phyloP scores from a whole-genome alignment of 2,329 filamentous ascomycete genomes.

The Elsinoe perseae region DNA sequence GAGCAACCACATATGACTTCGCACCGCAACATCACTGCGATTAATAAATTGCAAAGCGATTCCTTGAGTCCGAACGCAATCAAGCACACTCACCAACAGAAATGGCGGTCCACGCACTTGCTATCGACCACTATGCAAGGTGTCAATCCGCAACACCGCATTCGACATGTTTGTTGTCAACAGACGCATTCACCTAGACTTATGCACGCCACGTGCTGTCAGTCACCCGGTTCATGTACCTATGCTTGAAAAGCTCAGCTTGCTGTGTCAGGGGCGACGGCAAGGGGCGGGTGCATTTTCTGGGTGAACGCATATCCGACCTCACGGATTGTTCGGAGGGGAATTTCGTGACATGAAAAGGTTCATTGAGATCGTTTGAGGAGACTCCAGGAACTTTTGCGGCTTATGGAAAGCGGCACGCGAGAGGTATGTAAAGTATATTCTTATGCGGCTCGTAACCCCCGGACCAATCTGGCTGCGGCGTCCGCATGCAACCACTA shows the following conservation, averaged over 20 bases:
- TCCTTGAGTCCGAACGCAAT: too few species aligned
- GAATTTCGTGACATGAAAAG: neutral
- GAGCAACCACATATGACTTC: too few species aligned
- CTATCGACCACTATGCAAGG: too few species aligned
- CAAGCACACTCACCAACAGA: too few species aligned
- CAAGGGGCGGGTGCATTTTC: too few species aligned
- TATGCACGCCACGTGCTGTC: slow-evolving; percentile 6
- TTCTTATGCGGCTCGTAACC: neutral
- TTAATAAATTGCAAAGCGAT: too few species aligned
- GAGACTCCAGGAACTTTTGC: neutral
- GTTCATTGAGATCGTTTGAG: too few species aligned
- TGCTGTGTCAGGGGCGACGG: too few species aligned
- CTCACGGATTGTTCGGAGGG: too few species aligned
- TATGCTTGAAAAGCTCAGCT: neutral
- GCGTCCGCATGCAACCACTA: neutral
- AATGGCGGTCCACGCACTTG: too few species aligned
- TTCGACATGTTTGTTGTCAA: neutral
- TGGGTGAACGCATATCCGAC: too few species aligned
- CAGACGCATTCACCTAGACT: neutral
- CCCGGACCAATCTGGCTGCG: neutral
- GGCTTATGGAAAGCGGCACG: neutral
- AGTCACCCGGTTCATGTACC: neutral
- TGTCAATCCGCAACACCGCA: neutral
- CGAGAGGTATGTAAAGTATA: neutral
- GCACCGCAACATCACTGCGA: too few species aligned